Base-by-base conservation (phyloP, 2,329 filamentous ascomycete genomes). In the Peltaster fructicola region DNA sequence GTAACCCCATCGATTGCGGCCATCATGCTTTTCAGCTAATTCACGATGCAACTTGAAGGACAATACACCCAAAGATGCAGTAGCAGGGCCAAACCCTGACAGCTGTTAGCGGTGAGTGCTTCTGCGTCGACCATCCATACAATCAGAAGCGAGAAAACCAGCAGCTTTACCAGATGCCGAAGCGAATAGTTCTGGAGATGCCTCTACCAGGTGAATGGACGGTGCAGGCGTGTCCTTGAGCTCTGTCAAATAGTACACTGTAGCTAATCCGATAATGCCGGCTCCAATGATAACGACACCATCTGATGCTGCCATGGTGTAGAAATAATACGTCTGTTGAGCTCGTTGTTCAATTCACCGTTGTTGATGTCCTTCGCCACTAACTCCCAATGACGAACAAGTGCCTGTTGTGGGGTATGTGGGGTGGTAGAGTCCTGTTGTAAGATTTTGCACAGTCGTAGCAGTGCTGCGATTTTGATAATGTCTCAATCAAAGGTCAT, bases 101-200 rank as follows among this genome's bases (percentile, higher is more conserved):
- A 30, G 18, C 22, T 13, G 18, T 5, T 22, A 3, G 12, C 4
- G 13, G 8, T 18, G 17, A 18, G n/a, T 18, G n/a, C 17, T 8
- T n/a, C 8, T n/a, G 8, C 17, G 17, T 6, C 7, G 14, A 15
- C 7, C 12, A n/a, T 14, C 17, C 47, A 10, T 41, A 56, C 76
- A 84, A 45, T 84, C 73, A 16, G 57, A 59, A 0, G 76, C 76
- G 6, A 84, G 43, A 40, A 84, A 85, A 0, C 78, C 77, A 10
- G 63, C 79, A 0, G 76, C 74, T 35, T 66, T 71, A 1, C 78
- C 76, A 2, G 74, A 82, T 0, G 78, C 76, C 15, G 72, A 78
- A 7, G 67, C 62, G 48, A 84, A 80, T 15, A 84, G 59, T 33
- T 67, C 45, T 0, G 57, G 46, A 4, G 63, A 62, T 5, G 63